Percentiles rank a stretch among this genome's conserved stretches.
phyloP scores from a whole-genome alignment of 1,284 basidiomycete species.

The Rhodotorula sp. region DNA sequence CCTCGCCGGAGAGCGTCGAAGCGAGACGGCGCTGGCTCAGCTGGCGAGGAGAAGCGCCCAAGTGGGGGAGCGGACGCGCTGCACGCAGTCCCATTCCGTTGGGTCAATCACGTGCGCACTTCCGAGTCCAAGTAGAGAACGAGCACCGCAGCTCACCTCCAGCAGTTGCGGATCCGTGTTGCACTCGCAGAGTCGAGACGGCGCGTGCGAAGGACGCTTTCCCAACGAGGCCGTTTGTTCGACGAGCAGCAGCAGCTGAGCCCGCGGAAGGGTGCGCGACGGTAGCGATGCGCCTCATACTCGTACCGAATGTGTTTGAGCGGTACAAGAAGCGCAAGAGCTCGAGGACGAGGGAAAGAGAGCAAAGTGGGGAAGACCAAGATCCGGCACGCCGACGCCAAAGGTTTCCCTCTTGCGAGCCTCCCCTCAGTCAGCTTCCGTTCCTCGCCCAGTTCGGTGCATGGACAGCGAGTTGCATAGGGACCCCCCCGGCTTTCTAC shows the following conservation, averaged over 20 bases:
- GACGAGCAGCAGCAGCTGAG: not conserved
- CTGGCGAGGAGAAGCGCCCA: not conserved
- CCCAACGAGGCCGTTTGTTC: not conserved
- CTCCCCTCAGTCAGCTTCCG: not conserved
- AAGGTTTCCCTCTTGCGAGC: not conserved
- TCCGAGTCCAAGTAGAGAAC: not conserved
- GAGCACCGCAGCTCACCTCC: not conserved
- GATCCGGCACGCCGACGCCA: not conserved
- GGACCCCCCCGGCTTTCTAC: not conserved
- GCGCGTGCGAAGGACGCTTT: not conserved
- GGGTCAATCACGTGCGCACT: no score
- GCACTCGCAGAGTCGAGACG: not conserved
- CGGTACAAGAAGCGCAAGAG: not conserved
- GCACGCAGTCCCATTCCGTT: not conserved
- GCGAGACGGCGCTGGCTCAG: not conserved
- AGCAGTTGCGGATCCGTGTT: not conserved
- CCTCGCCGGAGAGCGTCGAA: not conserved
- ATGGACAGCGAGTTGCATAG: not conserved
- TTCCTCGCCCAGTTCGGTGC: not conserved
- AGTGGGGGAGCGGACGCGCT: not conserved
- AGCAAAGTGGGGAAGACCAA: not conserved
- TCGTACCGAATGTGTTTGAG: not conserved
- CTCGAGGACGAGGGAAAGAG: not conserved
- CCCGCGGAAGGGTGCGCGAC: not conserved
- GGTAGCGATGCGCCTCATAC: slow-evolving; percentile 1